These are phyloP conservation scores for Alopecurus myosuroides DNA, from an alignment of 176 grass and related monocot genomes.

Conservation along the genomic window DNA sequence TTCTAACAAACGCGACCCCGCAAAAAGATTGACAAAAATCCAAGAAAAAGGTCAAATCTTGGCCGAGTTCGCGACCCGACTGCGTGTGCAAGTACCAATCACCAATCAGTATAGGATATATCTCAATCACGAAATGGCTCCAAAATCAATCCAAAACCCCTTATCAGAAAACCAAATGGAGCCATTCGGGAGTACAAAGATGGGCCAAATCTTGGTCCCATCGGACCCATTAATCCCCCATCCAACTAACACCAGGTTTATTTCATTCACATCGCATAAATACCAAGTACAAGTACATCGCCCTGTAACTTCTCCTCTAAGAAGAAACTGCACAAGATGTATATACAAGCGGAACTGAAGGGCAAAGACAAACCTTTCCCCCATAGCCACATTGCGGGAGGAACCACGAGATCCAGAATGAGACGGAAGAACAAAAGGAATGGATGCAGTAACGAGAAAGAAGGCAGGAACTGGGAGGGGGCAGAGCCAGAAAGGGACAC, in stretches of 20 bases:
- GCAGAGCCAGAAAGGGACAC: background rate
- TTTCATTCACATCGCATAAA: background rate
- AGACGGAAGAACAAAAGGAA: background rate
- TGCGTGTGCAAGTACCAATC: conserved; percentile 13
- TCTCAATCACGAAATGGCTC: background rate
- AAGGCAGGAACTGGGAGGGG: background rate
- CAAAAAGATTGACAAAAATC: conserved; percentile 30
- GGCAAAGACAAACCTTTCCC: background rate
- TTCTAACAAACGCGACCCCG: conserved; percentile 19
- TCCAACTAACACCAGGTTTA: background rate
- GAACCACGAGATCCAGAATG: conserved; percentile 20
- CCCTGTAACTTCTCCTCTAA: background rate
- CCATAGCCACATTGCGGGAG: background rate
- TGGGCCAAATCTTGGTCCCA: conserved; percentile 2
- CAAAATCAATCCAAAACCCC: background rate
- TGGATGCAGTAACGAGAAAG: background rate
- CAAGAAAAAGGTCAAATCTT: conserved; percentile 30
- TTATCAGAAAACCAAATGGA: background rate
- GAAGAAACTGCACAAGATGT: background rate
- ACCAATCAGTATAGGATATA: background rate
- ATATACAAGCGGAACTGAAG: background rate
- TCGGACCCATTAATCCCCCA: background rate
- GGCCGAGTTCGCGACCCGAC: background rate
- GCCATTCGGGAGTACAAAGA: background rate
- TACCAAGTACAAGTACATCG: background rate